Base-by-base conservation (phyloP, 1,284 basidiomycete species). In the Cryptococcus floricola region DNA sequence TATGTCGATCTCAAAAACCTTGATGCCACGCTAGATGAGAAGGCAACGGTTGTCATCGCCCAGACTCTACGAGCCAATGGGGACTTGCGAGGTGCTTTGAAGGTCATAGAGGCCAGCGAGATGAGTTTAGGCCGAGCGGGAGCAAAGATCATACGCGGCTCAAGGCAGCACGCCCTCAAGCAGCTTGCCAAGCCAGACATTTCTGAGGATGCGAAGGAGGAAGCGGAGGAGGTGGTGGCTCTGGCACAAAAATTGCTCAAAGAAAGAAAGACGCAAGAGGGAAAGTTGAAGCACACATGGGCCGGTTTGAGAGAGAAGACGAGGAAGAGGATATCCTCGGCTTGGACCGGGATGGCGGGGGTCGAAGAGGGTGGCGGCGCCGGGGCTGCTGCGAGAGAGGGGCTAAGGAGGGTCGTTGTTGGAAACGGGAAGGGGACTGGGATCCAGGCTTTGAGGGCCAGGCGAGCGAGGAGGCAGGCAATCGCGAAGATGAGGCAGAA, bases 1-100 rank as follows among this genome's bases (percentile, higher is more conserved):
- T 45, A 57, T 39, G 57, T 49, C n/a, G 59, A 60, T 44, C 44
- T 60, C 41, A 38, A 27, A 37, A 44, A 52, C 5, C 38, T 57
- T 13, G 47, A 52, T 27, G 46, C 54, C 19, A 16, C 19, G 25
- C 48, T 60, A 6, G 59, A 60, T 53, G 39, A 46, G n/a, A 54
- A 57, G 41, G 59, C 59, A 3, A 41, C 52, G 14, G 39, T 25
- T 1, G 59, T 60, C 16, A 38, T 52, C 23, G 45, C 52, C 13
- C 56, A 57, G 41, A 56, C 59, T n/a, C 37, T 60, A 19, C 50
- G 59, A 23, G 48, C 45, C 12, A 27, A 19, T 19, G 56, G 56
- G 1, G 59, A 60, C 42, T 27, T 60, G 7, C 41, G 37, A 14
- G 52, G 49, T 6, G 53, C 56, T 25, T 19, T 60, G 34, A 46